Conservation (phyloP, 768 basidiomycete genomes). For the Tylopilus cervinicoccineus region DNA sequence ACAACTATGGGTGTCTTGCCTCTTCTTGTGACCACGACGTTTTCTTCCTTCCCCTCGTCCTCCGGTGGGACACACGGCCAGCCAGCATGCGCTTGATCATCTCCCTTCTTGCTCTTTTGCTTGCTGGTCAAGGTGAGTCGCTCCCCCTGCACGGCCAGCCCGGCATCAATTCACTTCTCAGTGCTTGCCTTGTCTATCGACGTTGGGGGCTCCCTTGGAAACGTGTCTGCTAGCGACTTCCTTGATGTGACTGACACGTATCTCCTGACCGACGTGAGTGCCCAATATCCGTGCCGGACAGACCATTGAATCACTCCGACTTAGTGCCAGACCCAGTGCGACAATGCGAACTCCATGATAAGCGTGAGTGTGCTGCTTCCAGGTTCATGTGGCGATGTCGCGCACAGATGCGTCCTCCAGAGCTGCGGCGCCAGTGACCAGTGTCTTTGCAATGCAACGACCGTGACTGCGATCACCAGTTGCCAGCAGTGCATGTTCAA, state of each 20-base stretch:
- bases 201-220: constrained; percentile 34
- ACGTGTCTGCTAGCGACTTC: constrained; percentile 41
- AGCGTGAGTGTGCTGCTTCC: constrained; percentile 13
- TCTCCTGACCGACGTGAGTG: constrained; percentile 29
- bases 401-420: constrained; percentile 14
- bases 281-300: not conserved
- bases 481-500: constrained; percentile 72
- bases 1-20: not conserved
- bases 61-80: constrained; percentile 32
- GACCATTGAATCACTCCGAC: constrained; percentile 2
- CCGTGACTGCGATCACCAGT: constrained; percentile 39
- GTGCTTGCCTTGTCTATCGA: constrained; percentile 49
- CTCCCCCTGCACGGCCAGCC: not conserved
- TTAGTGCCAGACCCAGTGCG: constrained; percentile 28
- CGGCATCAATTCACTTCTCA: not conserved
- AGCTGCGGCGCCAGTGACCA: constrained; percentile 41
- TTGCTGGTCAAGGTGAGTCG: constrained; percentile 58
- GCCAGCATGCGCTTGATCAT: constrained; percentile 27
- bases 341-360: constrained; percentile 21
- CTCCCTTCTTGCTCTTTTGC: constrained; percentile 32
- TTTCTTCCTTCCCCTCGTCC: constrained; percentile 15
- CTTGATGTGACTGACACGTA: constrained; percentile 36
- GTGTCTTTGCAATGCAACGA: constrained; percentile 52
- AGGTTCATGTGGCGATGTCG: not conserved
- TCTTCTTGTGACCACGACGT: constrained; percentile 17